Conservation (phyloP, 495 filamentous ascomycete species). For the Cryomyces minteri region DNA sequence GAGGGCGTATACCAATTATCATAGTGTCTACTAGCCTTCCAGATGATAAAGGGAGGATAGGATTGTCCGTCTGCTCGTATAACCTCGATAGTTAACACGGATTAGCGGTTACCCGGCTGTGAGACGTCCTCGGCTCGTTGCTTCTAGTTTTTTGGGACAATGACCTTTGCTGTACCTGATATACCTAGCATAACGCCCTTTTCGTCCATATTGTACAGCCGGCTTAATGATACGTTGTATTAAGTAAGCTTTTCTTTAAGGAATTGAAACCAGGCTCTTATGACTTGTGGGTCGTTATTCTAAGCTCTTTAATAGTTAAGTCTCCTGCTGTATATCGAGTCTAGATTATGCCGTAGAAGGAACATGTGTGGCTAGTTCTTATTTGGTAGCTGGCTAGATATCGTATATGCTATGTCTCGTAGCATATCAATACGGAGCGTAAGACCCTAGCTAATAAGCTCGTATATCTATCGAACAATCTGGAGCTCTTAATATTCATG, state of each 20-base stretch:
- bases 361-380: conserved; percentile 17
- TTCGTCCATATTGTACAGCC: conserved; percentile 31
- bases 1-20: neutral
- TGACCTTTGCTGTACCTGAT: neutral
- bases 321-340: conserved; percentile 15
- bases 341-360: conserved; percentile 14
- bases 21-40: neutral
- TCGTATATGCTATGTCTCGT: too few relatives aligned
- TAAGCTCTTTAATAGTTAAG: conserved; percentile 18
- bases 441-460: too few relatives aligned
- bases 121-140: neutral
- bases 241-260: conserved; percentile 16
- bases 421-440: too few relatives aligned
- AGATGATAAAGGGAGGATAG: neutral
- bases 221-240: conserved; percentile 20
- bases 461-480: too few relatives aligned
- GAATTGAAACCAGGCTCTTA: conserved; percentile 19
- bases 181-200: conserved; percentile 17
- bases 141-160: neutral
- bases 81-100: neutral
- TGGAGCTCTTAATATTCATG: too few relatives aligned
- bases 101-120: neutral
- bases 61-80: neutral
- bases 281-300: conserved; percentile 21
- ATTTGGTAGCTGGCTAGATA: too few relatives aligned